A percentile compares a stretch with the other conserved stretches of the same genome.
phyloP scores from a whole-genome alignment of 345 rosid genomes.

The Sonneratia alba region DNA sequence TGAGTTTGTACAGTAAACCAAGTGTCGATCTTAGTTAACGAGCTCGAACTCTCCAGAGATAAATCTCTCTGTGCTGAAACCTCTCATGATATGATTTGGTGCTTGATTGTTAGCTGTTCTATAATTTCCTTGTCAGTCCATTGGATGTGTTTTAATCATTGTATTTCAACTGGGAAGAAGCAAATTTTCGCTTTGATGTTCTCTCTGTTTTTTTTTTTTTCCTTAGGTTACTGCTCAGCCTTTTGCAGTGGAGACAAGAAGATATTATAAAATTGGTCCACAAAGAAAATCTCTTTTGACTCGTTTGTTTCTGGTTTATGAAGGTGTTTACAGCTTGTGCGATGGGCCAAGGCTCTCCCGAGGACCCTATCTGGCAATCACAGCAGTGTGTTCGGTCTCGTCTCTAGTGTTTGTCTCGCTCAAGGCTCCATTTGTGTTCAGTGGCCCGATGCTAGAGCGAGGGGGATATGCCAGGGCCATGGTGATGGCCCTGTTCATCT shows the following conservation, averaged over 20 bases:
- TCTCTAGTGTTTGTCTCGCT: slow-evolving; percentile 66
- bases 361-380: slow-evolving; percentile 78
- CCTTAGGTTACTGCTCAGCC: not conserved
- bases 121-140: not conserved
- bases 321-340: slow-evolving; percentile 79
- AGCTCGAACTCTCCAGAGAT: no score
- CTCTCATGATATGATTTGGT: no score
- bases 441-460: slow-evolving; percentile 22
- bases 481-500: slow-evolving; percentile 60
- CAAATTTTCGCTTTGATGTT: not conserved
- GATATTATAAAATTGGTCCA: not conserved
- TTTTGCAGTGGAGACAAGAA: not conserved
- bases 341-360: slow-evolving; percentile 67
- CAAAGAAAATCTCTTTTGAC: not conserved
- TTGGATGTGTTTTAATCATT: not conserved
- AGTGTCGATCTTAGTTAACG: not conserved
- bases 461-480: slow-evolving; percentile 38
- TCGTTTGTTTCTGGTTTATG: not conserved
- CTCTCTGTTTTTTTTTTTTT: not conserved
- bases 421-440: slow-evolving; percentile 69
- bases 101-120: not conserved
- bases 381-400: slow-evolving; percentile 54
- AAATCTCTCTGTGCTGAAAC: no score
- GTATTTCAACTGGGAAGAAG: not conserved
- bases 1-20: not conserved